Percentiles rank a stretch among this genome's conserved stretches.
These are phyloP conservation scores for Diospyros lotus DNA, from an alignment of 148 eudicot species.

Conservation along the genomic window DNA sequence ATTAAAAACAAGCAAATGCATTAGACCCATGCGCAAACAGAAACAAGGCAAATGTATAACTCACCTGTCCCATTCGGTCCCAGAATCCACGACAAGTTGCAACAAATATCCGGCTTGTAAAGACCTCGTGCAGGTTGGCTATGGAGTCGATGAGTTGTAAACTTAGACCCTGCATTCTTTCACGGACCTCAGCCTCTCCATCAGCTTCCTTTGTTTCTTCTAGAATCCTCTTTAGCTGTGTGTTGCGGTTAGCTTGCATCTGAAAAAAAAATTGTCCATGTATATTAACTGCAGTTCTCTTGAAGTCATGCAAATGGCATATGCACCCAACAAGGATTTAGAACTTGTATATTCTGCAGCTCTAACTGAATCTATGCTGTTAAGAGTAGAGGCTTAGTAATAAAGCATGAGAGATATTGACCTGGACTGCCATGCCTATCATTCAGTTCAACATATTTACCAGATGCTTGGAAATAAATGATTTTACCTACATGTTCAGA, in stretches of 20 bases:
- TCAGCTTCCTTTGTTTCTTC: conserved; percentile 81
- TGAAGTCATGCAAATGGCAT: background rate
- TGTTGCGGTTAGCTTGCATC: conserved; percentile 64
- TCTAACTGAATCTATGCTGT: background rate
- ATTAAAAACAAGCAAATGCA: background rate
- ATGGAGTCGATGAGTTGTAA: conserved; percentile 60
- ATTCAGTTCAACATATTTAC: background rate
- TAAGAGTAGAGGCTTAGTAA: background rate
- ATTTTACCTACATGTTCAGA: no score
- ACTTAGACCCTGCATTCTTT: conserved; percentile 66
- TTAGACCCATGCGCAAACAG: background rate
- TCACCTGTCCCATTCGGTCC: conserved; percentile 93
- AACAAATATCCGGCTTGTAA: conserved; percentile 62
- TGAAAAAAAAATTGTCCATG: conserved; percentile 19
- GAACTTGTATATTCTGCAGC: background rate
- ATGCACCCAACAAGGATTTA: background rate
- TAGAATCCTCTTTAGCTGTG: conserved; percentile 71
- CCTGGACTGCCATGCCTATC: background rate
- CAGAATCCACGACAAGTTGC: conserved; percentile 72
- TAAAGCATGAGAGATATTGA: background rate
- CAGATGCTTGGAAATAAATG: background rate
- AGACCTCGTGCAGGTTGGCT: conserved; percentile 73
- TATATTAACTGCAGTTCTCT: background rate
- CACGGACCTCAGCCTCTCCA: conserved; percentile 73
- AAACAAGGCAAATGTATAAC: background rate